Evolutionary conservation across 1,139 yeast species (phyloP).

Genomic region (Lodderomyces metapsilosis): DNA sequence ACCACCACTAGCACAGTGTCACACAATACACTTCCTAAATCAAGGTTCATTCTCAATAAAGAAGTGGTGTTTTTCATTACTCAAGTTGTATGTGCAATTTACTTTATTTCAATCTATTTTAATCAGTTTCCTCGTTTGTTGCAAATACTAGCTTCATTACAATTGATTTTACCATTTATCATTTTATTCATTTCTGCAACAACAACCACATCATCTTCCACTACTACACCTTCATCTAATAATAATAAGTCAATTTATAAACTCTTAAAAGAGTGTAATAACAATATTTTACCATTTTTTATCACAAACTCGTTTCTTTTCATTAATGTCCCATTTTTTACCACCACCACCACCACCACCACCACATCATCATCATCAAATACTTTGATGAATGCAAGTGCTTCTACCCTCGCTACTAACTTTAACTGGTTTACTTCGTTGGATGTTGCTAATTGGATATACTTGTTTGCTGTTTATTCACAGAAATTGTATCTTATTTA

Average conservation of each 20-base stretch:
- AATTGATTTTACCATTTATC: slow-evolving; percentile 12
- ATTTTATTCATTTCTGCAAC: slow-evolving; percentile 5
- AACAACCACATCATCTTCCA: too few species aligned
- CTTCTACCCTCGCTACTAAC: too few species aligned
- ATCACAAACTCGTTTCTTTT: slow-evolving; percentile 14
- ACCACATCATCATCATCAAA: too few species aligned
- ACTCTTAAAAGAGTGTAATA: slow-evolving; percentile 11
- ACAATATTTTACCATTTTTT: slow-evolving; percentile 14
- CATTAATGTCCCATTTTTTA: slow-evolving; percentile 8
- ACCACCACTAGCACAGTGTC: background rate
- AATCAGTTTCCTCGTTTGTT: background rate
- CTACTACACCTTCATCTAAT: slow-evolving; percentile 1
- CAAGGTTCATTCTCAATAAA: too few species aligned
- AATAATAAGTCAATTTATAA: slow-evolving; percentile 1
- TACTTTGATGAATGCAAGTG: background rate
- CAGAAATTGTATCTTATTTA: slow-evolving; percentile 14
- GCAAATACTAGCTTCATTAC: slow-evolving; percentile 10
- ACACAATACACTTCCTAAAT: too few species aligned
- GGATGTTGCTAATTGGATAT: background rate
- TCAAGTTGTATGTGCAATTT: slow-evolving; percentile 6
- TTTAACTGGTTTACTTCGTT: background rate
- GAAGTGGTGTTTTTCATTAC: slow-evolving; percentile 11
- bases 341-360: background rate
- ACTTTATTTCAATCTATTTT: background rate
- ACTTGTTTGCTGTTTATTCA: slow-evolving; percentile 7